phyloP scores from a whole-genome alignment of 352 stramenopile species.

The Pythium diclinum region DNA sequence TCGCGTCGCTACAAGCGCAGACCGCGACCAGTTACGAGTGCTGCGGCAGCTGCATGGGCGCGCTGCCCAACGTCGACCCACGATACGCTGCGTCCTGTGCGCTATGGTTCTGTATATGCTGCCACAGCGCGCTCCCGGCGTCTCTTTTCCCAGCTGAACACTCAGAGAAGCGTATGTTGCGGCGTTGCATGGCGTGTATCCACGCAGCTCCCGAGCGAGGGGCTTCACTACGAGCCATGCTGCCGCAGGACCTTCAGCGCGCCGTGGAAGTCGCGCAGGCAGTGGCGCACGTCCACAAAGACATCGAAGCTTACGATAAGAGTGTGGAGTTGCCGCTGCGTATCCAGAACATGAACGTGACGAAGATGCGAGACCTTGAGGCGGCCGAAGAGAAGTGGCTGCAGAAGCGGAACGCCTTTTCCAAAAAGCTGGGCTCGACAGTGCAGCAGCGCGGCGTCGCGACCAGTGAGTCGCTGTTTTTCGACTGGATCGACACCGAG shows the following conservation, averaged over 20 bases:
- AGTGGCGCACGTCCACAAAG: background rate
- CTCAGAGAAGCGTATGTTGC: background rate
- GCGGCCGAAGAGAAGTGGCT: background rate
- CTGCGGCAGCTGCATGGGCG: background rate
- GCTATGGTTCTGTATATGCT: slow-evolving; percentile 2
- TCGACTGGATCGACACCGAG: background rate
- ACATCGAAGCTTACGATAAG: background rate
- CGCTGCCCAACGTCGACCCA: slow-evolving; percentile 1
- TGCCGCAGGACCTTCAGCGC: background rate
- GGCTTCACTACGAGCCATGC: background rate
- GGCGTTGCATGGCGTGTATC: slow-evolving; percentile 1
- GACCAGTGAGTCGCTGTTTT: slow-evolving; percentile 1
- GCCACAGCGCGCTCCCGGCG: background rate
- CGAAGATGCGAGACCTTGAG: background rate
- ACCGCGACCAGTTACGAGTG: background rate
- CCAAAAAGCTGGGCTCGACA: background rate
- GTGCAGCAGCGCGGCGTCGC: background rate
- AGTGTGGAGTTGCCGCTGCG: background rate
- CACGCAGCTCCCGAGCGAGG: background rate
- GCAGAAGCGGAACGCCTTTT: background rate
- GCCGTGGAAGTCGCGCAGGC: background rate
- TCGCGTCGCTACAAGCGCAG: background rate
- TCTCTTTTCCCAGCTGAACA: background rate
- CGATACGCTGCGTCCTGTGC: background rate
- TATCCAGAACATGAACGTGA: background rate